Evolutionary conservation across 129 eudicot species (phyloP).

Genomic region (Rutidosis leptorrhynchoides): DNA sequence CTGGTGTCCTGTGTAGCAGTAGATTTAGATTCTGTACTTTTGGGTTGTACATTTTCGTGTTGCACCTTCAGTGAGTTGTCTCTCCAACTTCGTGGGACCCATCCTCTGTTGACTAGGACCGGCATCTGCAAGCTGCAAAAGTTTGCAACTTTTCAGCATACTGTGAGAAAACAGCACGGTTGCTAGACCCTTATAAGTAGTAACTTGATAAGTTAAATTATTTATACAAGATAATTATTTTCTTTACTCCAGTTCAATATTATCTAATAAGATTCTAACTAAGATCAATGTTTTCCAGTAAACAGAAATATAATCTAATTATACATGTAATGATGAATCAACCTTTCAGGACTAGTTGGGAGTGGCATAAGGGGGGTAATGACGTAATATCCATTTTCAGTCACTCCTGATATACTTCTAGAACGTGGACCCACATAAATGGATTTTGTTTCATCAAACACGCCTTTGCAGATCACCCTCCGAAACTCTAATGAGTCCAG

Average conservation of each 20-base stretch:
- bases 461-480: slow-evolving; percentile 68
- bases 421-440: slow-evolving; percentile 89
- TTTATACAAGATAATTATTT: background rate
- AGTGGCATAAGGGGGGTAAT: slow-evolving; percentile 80
- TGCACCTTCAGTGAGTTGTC: slow-evolving; percentile 47
- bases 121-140: slow-evolving; percentile 68
- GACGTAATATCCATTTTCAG: slow-evolving; percentile 88
- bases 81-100: slow-evolving; percentile 96
- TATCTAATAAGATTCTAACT: background rate
- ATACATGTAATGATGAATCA: slow-evolving; percentile 16
- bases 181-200: background rate
- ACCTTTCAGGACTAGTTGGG: slow-evolving; percentile 62
- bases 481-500: slow-evolving; percentile 64
- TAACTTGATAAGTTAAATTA: background rate
- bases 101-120: slow-evolving; percentile 86
- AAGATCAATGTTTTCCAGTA: background rate
- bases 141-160: slow-evolving; percentile 25
- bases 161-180: background rate
- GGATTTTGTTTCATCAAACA: slow-evolving; percentile 74
- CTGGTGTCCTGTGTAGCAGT: slow-evolving; percentile 38
- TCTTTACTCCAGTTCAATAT: background rate
- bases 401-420: slow-evolving; percentile 94
- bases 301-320: background rate
- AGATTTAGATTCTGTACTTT: slow-evolving; percentile 35
- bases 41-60: slow-evolving; percentile 31